Evolutionary conservation across 768 basidiomycete genomes (phyloP).

Genomic region (Pleurotus giganteus): DNA sequence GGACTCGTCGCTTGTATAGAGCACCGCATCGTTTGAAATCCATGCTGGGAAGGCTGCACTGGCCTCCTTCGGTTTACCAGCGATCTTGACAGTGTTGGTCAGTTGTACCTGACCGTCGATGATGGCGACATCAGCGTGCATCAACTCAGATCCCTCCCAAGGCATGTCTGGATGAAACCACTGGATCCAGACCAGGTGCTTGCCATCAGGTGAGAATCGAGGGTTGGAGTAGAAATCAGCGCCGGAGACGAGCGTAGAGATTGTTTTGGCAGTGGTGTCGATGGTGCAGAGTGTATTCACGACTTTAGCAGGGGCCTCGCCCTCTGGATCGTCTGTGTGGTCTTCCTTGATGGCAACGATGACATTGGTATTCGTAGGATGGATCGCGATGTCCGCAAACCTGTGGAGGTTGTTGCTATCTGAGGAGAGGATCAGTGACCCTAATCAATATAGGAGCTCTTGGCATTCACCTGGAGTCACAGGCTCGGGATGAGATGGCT

Average conservation of each 20-base stretch:
- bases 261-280: conserved; percentile 31
- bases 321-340: conserved; percentile 42
- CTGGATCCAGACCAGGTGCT: conserved; percentile 56
- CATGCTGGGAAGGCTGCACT: conserved; percentile 61
- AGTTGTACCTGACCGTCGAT: conserved; percentile 27
- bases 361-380: conserved; percentile 42
- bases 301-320: conserved; percentile 34
- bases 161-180: conserved; percentile 62
- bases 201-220: conserved; percentile 58
- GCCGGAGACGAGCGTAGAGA: conserved; percentile 41
- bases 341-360: conserved; percentile 57
- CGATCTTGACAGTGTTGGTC: conserved; percentile 40
- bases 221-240: conserved; percentile 64
- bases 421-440: conserved; percentile 4
- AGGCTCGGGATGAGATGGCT: conserved; percentile 30
- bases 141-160: conserved; percentile 63
- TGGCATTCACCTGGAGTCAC: conserved; percentile 51
- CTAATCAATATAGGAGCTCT: conserved; percentile 1
- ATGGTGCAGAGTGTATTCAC: conserved; percentile 48
- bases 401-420: conserved; percentile 40
- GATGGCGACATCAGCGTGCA: conserved; percentile 45
- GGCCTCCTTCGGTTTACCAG: conserved; percentile 47
- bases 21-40: conserved; percentile 50
- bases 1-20: conserved; percentile 64
- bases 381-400: conserved; percentile 52